A percentile compares a stretch with the other conserved stretches of the same genome.
phyloP scores from a whole-genome alignment of 208 protist genomes.

The Acanthamoeba royreba region DNA sequence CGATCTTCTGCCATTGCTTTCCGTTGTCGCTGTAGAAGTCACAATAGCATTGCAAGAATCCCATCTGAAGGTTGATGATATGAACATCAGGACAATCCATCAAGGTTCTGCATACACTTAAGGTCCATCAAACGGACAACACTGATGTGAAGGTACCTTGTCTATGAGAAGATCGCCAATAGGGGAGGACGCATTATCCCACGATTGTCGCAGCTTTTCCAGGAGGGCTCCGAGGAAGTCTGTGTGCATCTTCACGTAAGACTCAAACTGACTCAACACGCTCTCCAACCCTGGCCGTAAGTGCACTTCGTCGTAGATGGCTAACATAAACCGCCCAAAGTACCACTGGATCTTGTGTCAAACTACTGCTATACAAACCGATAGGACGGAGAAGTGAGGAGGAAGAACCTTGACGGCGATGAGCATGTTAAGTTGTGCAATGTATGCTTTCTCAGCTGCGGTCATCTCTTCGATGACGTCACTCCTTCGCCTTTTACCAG shows the following conservation, averaged over 20 bases:
- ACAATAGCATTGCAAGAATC: neutral
- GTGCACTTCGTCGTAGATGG: neutral
- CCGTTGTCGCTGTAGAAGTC: neutral
- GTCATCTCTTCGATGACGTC: neutral
- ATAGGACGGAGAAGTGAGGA: neutral
- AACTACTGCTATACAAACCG: no score
- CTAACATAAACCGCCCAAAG: neutral
- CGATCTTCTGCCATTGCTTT: neutral
- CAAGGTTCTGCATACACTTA: neutral
- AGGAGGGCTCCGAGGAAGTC: neutral
- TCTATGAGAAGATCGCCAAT: neutral
- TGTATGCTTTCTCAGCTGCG: neutral
- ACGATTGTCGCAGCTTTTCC: neutral
- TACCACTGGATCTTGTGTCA: neutral
- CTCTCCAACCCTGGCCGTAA: neutral
- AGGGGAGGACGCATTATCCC: neutral
- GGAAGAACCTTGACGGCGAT: neutral
- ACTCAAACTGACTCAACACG: neutral
- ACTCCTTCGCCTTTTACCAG: neutral
- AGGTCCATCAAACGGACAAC: neutral
- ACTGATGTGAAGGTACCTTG: neutral
- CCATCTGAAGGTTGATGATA: neutral
- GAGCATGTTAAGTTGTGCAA: neutral
- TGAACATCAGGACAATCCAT: neutral
- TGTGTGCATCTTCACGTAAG: neutral